phyloP scores from a whole-genome alignment of 805 yeast species.

The Candida orba region DNA sequence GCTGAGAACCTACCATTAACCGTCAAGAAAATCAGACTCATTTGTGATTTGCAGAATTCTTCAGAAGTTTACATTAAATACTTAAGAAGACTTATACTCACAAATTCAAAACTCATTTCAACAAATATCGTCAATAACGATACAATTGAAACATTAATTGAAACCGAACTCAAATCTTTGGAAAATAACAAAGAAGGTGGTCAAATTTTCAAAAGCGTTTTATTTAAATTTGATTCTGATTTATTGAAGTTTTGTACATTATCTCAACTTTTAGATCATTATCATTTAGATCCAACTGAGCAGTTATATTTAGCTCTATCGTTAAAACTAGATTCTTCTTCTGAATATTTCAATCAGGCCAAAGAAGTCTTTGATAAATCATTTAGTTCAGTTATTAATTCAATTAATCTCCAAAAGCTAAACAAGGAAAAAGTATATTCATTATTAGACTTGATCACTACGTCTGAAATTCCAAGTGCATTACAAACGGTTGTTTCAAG shows the following conservation, averaged over 20 bases:
- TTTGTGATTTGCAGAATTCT: slow-evolving; percentile 29
- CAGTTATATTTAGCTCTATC: slow-evolving; percentile 15
- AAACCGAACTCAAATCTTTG: slow-evolving; percentile 19
- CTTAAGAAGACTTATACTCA: slow-evolving; percentile 26
- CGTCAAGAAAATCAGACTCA: slow-evolving; percentile 38
- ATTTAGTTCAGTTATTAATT: slow-evolving; percentile 9
- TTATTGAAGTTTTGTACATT: slow-evolving; percentile 25
- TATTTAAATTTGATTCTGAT: slow-evolving; percentile 21
- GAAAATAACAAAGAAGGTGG: slow-evolving; percentile 11
- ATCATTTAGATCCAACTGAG: slow-evolving; percentile 20
- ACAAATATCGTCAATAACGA: slow-evolving; percentile 17
- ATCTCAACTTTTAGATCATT: slow-evolving; percentile 25
- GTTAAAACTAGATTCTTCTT: slow-evolving; percentile 4
- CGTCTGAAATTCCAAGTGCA: slow-evolving; percentile 1
- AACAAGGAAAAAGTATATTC: slow-evolving; percentile 4
- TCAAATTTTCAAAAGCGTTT: slow-evolving; percentile 6
- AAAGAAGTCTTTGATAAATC: slow-evolving; percentile 7
- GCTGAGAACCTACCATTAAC: slow-evolving; percentile 33
- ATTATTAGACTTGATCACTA: slow-evolving; percentile 5
- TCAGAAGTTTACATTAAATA: slow-evolving; percentile 28
- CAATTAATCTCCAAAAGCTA: slow-evolving; percentile 2
- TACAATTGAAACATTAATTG: slow-evolving; percentile 15
- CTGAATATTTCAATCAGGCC: slow-evolving; percentile 9
- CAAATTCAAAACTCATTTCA: slow-evolving; percentile 22
- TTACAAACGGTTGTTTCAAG: slow-evolving; percentile 3